Conservation (phyloP, 441 rosid genomes). For the Melianthus villosus region DNA sequence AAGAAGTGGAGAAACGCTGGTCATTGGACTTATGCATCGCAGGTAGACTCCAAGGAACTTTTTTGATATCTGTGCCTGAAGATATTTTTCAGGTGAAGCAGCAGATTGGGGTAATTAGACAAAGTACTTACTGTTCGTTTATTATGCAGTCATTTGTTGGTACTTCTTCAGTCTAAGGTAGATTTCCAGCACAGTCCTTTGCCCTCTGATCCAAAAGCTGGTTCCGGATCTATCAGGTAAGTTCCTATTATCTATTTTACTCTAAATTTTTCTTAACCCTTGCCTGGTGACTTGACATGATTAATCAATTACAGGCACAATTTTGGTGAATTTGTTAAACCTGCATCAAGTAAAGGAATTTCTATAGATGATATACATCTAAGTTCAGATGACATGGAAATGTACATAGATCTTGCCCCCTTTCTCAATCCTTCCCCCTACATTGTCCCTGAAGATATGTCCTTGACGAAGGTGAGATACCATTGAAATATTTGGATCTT, state of each 20-base stretch:
- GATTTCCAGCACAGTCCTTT: conserved; percentile 95
- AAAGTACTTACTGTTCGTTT: conserved; percentile 14
- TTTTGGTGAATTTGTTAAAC: conserved; percentile 82
- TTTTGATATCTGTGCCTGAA: no score
- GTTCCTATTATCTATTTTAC: not conserved
- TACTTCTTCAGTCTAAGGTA: conserved; percentile 83
- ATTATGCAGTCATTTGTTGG: conserved; percentile 72
- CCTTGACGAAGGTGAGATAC: conserved; percentile 62
- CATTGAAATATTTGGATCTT: no score
- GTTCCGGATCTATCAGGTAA: conserved; percentile 45
- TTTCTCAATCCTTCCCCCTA: conserved; percentile 94
- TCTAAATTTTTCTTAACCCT: no score
- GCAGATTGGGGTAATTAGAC: no score
- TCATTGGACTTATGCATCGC: conserved; percentile 81
- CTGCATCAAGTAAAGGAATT: conserved; percentile 89
- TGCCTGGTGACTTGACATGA: no score
- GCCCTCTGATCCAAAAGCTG: conserved; percentile 46
- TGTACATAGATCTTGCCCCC: conserved; percentile 95
- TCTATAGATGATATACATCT: conserved; percentile 64
- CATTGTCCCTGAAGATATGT: conserved; percentile 95
- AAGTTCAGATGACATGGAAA: conserved; percentile 83
- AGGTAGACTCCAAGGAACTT: conserved; percentile 34
- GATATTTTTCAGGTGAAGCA: no score
- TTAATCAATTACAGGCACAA: conserved; percentile 81
- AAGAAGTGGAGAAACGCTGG: conserved; percentile 81